Base-by-base conservation (phyloP, 257 asterid genomes). In the Parsonsia alboflavescens region DNA sequence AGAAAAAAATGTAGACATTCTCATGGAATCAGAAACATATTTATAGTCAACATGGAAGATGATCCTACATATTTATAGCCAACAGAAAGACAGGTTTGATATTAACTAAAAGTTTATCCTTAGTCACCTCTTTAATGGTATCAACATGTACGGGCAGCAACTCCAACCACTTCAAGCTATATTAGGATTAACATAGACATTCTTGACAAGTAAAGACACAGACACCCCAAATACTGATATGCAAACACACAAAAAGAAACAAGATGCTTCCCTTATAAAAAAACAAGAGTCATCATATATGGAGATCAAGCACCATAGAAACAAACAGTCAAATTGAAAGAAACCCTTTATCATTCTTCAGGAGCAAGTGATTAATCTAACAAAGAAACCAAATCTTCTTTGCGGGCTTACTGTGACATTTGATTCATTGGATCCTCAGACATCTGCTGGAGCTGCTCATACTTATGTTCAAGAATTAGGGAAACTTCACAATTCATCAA, bases 361-460 rank as follows among this genome's bases (percentile, higher is more conserved):
- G 15, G 21, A n/a, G 28, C n/a, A 9, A 70, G 16, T 48, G 11
- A 74, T 52, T 9, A 58, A 10, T 9, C 22, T 53, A 24, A 58
- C 33, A 24, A 58, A 22, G 16, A 22, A 58, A 58, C 9, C n/a
- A 68, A 68, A 10, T 44, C 12, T 24, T 0, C 5, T 7, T 44
- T 30, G 12, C 6, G 9, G 45, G 39, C 97, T 77, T 78, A 91
- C 98, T 93, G 98, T 8, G 98, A 93, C 86, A 91, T 80, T 80
- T 92, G 97, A 84, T 88, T 94, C 88, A 85, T 75, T 39, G 97
- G 95, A 76, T 94, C 97, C 70, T 94, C 97, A 26, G 96, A 85
- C 96, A 82, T 90, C 86, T 92, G 92, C 83, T 94, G 97, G 86
- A 94, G 91, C 89, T 92, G 97, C 84, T 92, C 98, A 68, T 90